Base-by-base conservation (phyloP, 2,329 filamentous ascomycete species). In the Gaeumannomyces sp. region DNA sequence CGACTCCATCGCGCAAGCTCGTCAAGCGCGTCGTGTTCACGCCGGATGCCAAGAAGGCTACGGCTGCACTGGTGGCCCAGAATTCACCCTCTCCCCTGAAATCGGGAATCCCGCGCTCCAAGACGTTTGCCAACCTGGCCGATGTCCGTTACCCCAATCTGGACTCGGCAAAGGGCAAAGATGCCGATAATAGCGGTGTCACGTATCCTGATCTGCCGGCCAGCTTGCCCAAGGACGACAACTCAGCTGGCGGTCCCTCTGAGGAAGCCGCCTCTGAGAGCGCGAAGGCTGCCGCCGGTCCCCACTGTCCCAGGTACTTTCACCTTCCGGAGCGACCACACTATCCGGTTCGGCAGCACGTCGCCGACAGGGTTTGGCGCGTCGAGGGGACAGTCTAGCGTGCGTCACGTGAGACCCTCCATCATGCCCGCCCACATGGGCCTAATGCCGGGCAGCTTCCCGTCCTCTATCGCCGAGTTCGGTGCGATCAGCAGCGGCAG, bases 11-110 rank as follows among this genome's bases (percentile, higher is more conserved):
- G 38, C 83, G 87, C 29, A 90, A 87, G 75, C 73, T 80, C 53
- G 74, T 77, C 25, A 96, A 96, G 78, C 89, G 85, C 65, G 91
- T 96, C 50, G 88, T 90, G 62, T 97, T 96, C 71, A 92, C 90
- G 0, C 89, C 88, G 0, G 87, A 86, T 67, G 88, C 88, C 50
- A 84, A 91, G 67, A 77, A 78, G 25, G 75, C 78, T 11, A 73
- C 76, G 0, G 28, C 57, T 28, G 33, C 38, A 19, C 22, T 58
- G 16, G 69, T 78, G 61, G 68, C 72, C 0, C 80, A 84, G 66
- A 77, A 81, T 65, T 84, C 85, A 1, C 85, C 86, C 10, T 86
- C 86, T 3, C 83, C 84, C 4, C 72, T 83, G 68, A 86, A 86
- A 70, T 78, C 79, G 7, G 73, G 74, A 45, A 77, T 82, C 27